Percentiles rank a stretch among this genome's conserved stretches.
phyloP scores from a whole-genome alignment of 192 early-diverging fungal species.

The Piromyces finnis region DNA sequence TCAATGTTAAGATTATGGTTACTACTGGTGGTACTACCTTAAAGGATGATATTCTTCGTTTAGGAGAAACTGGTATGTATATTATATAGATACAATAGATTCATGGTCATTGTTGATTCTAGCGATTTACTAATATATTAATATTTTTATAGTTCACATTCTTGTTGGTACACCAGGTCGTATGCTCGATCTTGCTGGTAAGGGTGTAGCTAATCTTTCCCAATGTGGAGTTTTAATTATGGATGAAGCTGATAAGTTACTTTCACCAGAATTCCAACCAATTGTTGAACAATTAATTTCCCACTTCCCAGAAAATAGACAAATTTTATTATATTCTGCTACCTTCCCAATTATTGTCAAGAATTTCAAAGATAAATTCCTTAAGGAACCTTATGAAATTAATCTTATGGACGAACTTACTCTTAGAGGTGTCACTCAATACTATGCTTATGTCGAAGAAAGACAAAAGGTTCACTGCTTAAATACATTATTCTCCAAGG shows the following conservation, averaged over 20 bases:
- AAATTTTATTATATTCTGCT: constrained; percentile 92
- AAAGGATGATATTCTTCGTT: constrained; percentile 95
- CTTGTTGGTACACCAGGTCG: constrained; percentile 95
- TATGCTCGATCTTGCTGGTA: constrained; percentile 88
- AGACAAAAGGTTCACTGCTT: constrained; percentile 92
- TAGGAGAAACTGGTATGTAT: constrained; percentile 49
- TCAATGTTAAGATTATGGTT: constrained; percentile 94
- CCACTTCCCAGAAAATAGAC: constrained; percentile 66
- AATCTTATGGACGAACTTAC: constrained; percentile 99
- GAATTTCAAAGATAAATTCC: constrained; percentile 90
- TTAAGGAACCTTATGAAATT: constrained; percentile 94
- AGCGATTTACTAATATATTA: too few relatives aligned
- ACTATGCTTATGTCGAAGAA: constrained; percentile 98
- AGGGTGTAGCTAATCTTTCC: constrained; percentile 79
- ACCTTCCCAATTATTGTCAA: constrained; percentile 98
- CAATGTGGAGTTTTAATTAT: constrained; percentile 84
- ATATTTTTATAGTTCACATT: constrained; percentile 52
- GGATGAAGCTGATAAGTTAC: constrained; percentile 98
- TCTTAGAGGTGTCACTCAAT: constrained; percentile 93
- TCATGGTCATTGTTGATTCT: too few relatives aligned
- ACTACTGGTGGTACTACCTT: constrained; percentile 95
- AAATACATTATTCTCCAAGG: constrained; percentile 81
- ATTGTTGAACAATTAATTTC: constrained; percentile 92
- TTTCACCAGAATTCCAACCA: constrained; percentile 88
- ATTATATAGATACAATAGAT: background rate